Evolutionary conservation across 108 stramenopile species (phyloP).

Genomic region (Fistulifera solaris): DNA sequence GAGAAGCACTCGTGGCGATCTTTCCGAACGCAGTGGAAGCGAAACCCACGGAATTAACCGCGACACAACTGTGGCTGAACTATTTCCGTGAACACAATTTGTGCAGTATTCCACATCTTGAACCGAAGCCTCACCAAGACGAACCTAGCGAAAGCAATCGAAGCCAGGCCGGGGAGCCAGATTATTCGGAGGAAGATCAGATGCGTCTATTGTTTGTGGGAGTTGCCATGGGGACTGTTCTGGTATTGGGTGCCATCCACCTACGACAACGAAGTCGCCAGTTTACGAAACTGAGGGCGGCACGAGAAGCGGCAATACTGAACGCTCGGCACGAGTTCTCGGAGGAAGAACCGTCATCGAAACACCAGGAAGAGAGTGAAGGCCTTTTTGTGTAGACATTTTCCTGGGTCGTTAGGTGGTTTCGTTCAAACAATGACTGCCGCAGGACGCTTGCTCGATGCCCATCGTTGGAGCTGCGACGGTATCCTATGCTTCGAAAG

Average conservation of each 20-base stretch:
- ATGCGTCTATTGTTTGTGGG: not conserved
- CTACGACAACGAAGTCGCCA: not conserved
- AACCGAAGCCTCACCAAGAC: not conserved
- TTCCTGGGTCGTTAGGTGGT: too few relatives aligned
- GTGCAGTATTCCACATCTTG: not conserved
- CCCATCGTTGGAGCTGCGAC: too few relatives aligned
- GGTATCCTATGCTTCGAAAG: too few relatives aligned
- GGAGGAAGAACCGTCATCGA: too few relatives aligned
- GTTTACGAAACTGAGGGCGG: too few relatives aligned
- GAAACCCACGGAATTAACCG: not conserved
- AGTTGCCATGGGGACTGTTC: not conserved
- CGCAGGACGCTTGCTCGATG: too few relatives aligned
- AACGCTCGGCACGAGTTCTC: too few relatives aligned
- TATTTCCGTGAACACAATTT: conserved; percentile 1
- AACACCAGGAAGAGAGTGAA: too few relatives aligned
- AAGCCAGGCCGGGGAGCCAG: not conserved
- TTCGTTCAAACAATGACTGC: too few relatives aligned
- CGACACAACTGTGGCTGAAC: not conserved
- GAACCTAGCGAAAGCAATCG: not conserved
- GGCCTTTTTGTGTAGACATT: too few relatives aligned
- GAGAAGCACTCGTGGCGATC: not conserved
- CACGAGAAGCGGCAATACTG: too few relatives aligned
- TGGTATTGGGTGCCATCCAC: not conserved
- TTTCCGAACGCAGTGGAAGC: not conserved
- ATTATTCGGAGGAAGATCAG: not conserved